Evolutionary conservation across 768 basidiomycete species (phyloP).

Genomic region (Pulveroboletus sp.): DNA sequence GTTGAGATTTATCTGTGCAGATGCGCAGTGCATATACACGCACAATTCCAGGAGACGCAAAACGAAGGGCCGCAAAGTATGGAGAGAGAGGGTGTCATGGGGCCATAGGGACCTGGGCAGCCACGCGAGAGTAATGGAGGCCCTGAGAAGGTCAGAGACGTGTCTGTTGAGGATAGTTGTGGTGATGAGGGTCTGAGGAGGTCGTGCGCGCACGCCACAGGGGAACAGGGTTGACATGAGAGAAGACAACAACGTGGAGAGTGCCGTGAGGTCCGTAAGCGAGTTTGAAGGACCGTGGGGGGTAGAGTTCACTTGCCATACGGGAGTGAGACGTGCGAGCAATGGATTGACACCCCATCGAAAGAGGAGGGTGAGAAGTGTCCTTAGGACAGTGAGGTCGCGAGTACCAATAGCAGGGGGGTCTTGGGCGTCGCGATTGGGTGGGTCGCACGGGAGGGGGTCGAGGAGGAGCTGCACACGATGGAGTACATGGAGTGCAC

Average conservation of each 20-base stretch:
- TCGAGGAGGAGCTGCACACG: constrained; percentile 44
- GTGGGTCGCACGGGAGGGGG: neutral
- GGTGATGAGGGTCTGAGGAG: constrained; percentile 56
- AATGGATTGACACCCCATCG: constrained; percentile 65
- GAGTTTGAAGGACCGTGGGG: constrained; percentile 28
- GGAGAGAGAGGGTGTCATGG: constrained; percentile 36
- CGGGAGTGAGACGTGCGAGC: constrained; percentile 38
- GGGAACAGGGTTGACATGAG: constrained; percentile 53
- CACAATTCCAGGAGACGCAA: constrained; percentile 62
- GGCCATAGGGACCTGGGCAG: constrained; percentile 49
- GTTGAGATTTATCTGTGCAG: constrained; percentile 9
- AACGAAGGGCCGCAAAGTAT: constrained; percentile 46
- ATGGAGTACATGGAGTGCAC: constrained; percentile 48
- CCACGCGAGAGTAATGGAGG: constrained; percentile 68
- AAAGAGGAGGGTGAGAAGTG: constrained; percentile 62
- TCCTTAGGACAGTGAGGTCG: constrained; percentile 59
- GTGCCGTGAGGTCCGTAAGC: constrained; percentile 38
- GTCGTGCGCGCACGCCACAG: constrained; percentile 39
- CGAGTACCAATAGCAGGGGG: constrained; percentile 51
- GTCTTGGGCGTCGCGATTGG: neutral
- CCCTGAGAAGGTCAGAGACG: constrained; percentile 51
- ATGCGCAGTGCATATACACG: constrained; percentile 29
- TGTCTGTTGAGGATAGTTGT: constrained; percentile 57
- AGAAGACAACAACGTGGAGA: constrained; percentile 41
- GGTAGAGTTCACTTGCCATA: constrained; percentile 32